These are phyloP conservation scores for Penicillium arizonense DNA, from an alignment of 495 filamentous ascomycete genomes.

Conservation along the genomic window DNA sequence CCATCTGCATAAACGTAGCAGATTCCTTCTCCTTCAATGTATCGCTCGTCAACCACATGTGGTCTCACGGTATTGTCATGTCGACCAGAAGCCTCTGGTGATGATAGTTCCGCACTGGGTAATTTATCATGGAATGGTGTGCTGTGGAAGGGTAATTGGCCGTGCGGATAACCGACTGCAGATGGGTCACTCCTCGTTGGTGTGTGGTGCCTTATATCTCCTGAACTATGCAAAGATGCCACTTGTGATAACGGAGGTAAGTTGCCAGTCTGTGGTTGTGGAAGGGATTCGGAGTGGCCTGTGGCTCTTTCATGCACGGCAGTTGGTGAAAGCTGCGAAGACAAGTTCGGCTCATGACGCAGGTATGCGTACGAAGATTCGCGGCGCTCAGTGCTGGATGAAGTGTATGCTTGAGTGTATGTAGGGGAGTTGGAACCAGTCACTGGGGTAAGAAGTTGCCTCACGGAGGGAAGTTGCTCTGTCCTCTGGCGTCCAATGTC, in stretches of 20 bases:
- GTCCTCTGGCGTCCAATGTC: constrained; percentile 16
- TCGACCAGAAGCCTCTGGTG: constrained; percentile 18
- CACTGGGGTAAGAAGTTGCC: constrained; percentile 43
- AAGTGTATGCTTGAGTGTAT: constrained; percentile 25
- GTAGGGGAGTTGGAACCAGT: constrained; percentile 32
- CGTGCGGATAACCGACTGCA: constrained; percentile 12
- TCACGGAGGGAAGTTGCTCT: constrained; percentile 48
- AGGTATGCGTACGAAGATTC: constrained; percentile 21
- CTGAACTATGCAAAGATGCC: constrained; percentile 18
- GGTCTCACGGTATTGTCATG: constrained; percentile 28
- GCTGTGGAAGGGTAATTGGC: constrained; percentile 12
- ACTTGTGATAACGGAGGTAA: constrained; percentile 39
- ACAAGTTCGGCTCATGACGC: constrained; percentile 20
- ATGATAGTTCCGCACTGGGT: constrained; percentile 15
- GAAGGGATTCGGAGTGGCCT: constrained; percentile 21
- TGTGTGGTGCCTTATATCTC: constrained; percentile 16
- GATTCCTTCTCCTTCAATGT: constrained; percentile 71
- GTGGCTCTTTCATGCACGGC: constrained; percentile 19
- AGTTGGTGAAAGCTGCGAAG: constrained; percentile 11
- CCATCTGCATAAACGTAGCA: constrained; percentile 91
- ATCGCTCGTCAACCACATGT: constrained; percentile 48
- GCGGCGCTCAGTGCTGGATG: constrained; percentile 17
- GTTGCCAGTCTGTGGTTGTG: constrained; percentile 18
- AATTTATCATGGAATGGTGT: constrained; percentile 16
- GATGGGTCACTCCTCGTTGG: constrained; percentile 24